phyloP scores from a whole-genome alignment of 768 basidiomycete species.

The Dictyophora rubrovolvata region DNA sequence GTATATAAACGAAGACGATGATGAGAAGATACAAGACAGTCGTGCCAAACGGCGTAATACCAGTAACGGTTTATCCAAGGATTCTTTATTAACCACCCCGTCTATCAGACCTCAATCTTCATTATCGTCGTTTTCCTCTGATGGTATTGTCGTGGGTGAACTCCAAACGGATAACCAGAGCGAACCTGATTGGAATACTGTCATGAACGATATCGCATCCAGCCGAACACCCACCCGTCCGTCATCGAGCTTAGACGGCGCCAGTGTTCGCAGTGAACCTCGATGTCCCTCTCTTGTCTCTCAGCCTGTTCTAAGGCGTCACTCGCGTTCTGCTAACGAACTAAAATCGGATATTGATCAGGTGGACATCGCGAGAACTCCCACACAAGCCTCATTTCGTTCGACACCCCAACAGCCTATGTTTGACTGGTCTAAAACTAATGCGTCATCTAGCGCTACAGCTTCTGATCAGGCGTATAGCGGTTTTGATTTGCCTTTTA shows the following conservation, averaged over 20 bases:
- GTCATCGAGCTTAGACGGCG: neutral
- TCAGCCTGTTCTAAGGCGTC: neutral
- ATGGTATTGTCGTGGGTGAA: constrained; percentile 1
- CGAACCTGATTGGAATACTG: constrained; percentile 5
- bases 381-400: neutral
- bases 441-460: neutral
- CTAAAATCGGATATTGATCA: neutral
- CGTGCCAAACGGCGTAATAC: constrained; percentile 5
- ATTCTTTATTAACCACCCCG: neutral
- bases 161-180: constrained; percentile 2
- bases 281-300: neutral
- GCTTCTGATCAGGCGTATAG: neutral
- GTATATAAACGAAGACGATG: neutral
- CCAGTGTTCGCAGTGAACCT: neutral
- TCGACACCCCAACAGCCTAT: neutral
- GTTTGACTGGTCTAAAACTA: neutral
- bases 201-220: constrained; percentile 1
- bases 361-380: neutral
- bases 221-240: neutral
- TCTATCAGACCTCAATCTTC: neutral
- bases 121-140: neutral
- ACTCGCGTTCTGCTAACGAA: constrained; percentile 8
- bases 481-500: constrained; percentile 6
- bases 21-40: constrained; percentile 1
- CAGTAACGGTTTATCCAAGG: neutral